Percentiles rank a stretch among this genome's conserved stretches.
phyloP scores from a whole-genome alignment of 805 yeast species.

The Naumovozyma castellii region DNA sequence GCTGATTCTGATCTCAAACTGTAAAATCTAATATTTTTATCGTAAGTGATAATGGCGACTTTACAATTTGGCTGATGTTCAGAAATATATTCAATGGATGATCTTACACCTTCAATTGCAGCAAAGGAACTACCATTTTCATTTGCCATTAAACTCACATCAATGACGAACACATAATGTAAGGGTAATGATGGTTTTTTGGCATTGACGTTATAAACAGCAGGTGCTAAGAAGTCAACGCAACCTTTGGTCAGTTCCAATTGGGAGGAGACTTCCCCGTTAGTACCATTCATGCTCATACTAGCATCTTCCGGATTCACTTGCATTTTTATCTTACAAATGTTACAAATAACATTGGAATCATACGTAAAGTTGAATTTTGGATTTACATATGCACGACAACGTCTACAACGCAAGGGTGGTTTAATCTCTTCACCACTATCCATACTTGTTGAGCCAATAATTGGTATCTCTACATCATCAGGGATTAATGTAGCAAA shows the following conservation, averaged over 20 bases:
- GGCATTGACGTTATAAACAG: constrained; percentile 49
- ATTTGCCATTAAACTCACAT: constrained; percentile 51
- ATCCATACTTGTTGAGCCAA: constrained; percentile 2
- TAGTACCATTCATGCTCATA: background rate
- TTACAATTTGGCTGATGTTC: constrained; percentile 35
- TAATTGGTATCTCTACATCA: constrained; percentile 21
- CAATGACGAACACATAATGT: constrained; percentile 66
- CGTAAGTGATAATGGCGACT: constrained; percentile 68
- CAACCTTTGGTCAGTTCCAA: constrained; percentile 68
- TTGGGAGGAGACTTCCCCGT: background rate
- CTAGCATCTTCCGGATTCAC: constrained; percentile 55
- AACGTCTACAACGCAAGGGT: constrained; percentile 81
- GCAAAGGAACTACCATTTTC: constrained; percentile 46
- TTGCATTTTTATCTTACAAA: constrained; percentile 69
- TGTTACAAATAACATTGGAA: constrained; percentile 66
- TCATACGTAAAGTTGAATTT: constrained; percentile 56
- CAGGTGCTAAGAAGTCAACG: constrained; percentile 75
- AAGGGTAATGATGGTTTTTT: constrained; percentile 38
- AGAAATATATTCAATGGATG: constrained; percentile 34
- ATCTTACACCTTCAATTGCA: constrained; percentile 60
- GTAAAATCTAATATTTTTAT: constrained; percentile 61
- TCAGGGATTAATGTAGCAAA: constrained; percentile 57
- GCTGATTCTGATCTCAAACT: constrained; percentile 52
- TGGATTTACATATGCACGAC: constrained; percentile 86
- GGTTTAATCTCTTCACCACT: constrained; percentile 33